Percentiles rank a stretch among this genome's conserved stretches.
Conservation (phyloP, 2,329 filamentous ascomycete genomes). For the Neofusicoccum laricinum region DNA sequence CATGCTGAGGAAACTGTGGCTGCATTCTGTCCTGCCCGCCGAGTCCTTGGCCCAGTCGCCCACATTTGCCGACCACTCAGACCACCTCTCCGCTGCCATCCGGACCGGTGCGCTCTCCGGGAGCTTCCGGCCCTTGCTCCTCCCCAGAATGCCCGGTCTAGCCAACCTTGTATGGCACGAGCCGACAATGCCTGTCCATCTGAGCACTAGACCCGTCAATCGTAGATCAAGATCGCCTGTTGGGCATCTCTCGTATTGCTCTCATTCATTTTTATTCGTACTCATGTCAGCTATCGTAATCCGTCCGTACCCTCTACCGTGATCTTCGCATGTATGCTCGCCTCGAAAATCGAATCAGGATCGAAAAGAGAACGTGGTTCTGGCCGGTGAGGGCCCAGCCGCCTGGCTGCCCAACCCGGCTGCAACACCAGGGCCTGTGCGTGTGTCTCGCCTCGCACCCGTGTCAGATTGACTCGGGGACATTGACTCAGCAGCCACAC, state of each 20-base stretch:
- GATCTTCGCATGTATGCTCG: not conserved
- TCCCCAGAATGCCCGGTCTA: not conserved
- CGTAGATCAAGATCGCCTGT: constrained; percentile 2
- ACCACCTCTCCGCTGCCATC: not conserved
- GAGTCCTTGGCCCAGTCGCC: not conserved
- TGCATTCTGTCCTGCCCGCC: not conserved
- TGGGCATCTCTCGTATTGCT: not conserved
- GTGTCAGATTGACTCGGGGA: not conserved
- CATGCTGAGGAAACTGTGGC: not conserved
- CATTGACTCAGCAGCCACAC: not conserved
- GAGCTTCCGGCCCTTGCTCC: not conserved
- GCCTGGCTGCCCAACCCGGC: too few species aligned
- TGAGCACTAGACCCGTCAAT: not conserved
- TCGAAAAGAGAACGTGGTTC: too few species aligned
- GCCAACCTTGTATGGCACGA: not conserved
- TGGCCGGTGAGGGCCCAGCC: too few species aligned
- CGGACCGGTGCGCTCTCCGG: not conserved
- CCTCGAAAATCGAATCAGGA: too few species aligned
- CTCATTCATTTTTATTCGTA: not conserved
- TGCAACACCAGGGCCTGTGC: not conserved
- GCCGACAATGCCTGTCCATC: not conserved
- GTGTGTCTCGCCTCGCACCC: not conserved
- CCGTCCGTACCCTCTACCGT: not conserved
- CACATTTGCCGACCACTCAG: not conserved
- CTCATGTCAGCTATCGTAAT: not conserved